These are phyloP conservation scores for Suillus lakei DNA, from an alignment of 768 basidiomycete species.

Conservation along the genomic window DNA sequence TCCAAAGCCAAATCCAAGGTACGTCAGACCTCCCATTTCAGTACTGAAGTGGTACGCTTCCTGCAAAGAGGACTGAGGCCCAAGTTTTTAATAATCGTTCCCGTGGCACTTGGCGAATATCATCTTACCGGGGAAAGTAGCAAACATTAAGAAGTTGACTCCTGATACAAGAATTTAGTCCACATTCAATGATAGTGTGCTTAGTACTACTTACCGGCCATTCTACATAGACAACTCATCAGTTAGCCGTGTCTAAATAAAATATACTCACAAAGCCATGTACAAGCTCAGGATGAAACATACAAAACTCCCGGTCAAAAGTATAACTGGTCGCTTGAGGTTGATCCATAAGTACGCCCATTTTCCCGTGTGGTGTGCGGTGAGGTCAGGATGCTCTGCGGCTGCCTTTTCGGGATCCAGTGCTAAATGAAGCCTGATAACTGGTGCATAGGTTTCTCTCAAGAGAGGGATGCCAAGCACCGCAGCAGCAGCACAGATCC, in stretches of 20 bases:
- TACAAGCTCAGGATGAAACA: conserved; percentile 76
- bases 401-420: conserved; percentile 52
- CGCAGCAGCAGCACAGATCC: conserved; percentile 47
- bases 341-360: conserved; percentile 59
- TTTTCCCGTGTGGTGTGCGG: conserved; percentile 31
- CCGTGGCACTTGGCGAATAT: background rate
- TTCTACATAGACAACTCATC: conserved; percentile 35
- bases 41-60: conserved; percentile 53
- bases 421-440: conserved; percentile 54
- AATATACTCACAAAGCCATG: conserved; percentile 67
- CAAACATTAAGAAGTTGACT: conserved; percentile 75
- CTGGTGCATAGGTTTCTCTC: conserved; percentile 76
- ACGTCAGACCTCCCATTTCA: conserved; percentile 59
- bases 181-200: background rate
- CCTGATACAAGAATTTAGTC: conserved; percentile 26
- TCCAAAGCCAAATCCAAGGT: conserved; percentile 59
- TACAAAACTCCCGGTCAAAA: conserved; percentile 65
- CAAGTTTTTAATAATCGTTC: conserved; percentile 11
- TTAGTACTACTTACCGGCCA: conserved; percentile 52
- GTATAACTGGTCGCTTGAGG: conserved; percentile 60
- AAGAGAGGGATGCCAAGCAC: conserved; percentile 62
- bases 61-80: conserved; percentile 47
- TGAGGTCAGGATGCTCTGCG: conserved; percentile 34
- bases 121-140: conserved; percentile 58
- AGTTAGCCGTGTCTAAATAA: background rate